Conservation (phyloP, 306 rosid species). For the Calophaca sinica region DNA sequence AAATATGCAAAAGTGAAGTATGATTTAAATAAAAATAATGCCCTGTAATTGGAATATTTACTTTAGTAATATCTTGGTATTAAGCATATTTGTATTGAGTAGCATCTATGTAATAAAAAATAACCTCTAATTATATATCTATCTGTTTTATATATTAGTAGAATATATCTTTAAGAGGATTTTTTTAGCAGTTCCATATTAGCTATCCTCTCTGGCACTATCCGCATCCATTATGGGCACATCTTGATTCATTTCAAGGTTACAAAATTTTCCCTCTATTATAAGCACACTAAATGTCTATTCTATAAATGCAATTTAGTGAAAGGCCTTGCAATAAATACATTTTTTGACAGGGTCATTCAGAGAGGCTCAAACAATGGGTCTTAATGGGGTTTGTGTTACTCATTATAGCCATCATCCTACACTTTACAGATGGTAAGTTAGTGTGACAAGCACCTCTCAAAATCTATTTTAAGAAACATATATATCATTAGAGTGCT, state of each 20-base stretch:
- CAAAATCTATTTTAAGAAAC: background rate
- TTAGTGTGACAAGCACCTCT: constrained; percentile 5
- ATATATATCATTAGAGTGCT: background rate
- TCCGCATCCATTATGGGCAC: constrained; percentile 91
- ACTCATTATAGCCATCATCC: constrained; percentile 69
- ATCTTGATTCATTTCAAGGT: constrained; percentile 91
- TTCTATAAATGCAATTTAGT: constrained; percentile 32
- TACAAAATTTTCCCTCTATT: constrained; percentile 24
- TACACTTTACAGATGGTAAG: constrained; percentile 76
- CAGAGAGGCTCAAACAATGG: constrained; percentile 89
- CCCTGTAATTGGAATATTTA: too few relatives aligned
- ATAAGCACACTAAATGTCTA: background rate
- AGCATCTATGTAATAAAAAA: too few relatives aligned
- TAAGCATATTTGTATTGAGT: too few relatives aligned
- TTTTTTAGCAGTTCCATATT: constrained; percentile 67
- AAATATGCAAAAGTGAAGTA: too few relatives aligned
- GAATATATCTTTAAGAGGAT: background rate
- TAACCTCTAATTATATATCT: too few relatives aligned
- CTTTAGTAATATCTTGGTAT: too few relatives aligned
- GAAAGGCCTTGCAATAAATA: constrained; percentile 13
- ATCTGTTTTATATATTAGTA: background rate
- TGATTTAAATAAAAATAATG: too few relatives aligned
- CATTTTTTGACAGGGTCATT: constrained; percentile 63
- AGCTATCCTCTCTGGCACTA: constrained; percentile 77
- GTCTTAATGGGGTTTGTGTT: constrained; percentile 67